These are phyloP conservation scores for Phytophthora europaea DNA, from an alignment of 352 stramenopile genomes.

Conservation along the genomic window DNA sequence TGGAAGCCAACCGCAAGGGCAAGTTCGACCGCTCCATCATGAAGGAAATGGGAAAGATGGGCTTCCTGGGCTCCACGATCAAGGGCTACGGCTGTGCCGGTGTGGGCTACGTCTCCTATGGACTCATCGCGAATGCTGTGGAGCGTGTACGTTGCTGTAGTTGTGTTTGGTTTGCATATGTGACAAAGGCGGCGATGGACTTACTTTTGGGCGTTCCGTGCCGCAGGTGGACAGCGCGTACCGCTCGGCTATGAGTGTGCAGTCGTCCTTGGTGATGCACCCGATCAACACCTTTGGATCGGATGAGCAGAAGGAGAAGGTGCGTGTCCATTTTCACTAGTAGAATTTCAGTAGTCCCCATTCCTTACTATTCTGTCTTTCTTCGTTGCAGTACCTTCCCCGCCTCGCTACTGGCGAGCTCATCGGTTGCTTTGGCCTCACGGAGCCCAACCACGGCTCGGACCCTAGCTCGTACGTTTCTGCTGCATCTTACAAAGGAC, in stretches of 20 bases:
- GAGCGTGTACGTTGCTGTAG: conserved; percentile 65
- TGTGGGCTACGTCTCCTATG: conserved; percentile 97
- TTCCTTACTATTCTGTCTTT: background rate
- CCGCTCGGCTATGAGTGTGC: conserved; percentile 97
- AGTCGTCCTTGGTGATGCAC: conserved; percentile 98
- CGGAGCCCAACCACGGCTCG: conserved; percentile 98
- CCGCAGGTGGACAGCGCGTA: conserved; percentile 96
- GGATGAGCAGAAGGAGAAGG: conserved; percentile 96
- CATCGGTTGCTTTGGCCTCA: conserved; percentile 98
- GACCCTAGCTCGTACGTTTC: conserved; percentile 91
- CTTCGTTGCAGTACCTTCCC: conserved; percentile 90
- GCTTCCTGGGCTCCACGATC: conserved; percentile 96
- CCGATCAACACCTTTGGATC: conserved; percentile 98
- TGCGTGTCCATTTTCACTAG: conserved; percentile 19
- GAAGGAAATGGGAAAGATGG: conserved; percentile 95
- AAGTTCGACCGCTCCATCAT: conserved; percentile 96
- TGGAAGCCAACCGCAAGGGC: conserved; percentile 96
- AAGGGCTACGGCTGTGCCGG: conserved; percentile 96
- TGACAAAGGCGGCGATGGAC: background rate
- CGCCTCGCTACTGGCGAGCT: conserved; percentile 95
- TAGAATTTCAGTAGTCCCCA: background rate
- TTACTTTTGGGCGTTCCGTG: background rate
- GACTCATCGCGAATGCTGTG: conserved; percentile 97
- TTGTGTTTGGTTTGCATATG: background rate
- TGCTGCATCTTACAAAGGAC: background rate